Evolutionary conservation across 169 alveolate species (phyloP).

Genomic region (Pseudocohnilembus persalinus): DNA sequence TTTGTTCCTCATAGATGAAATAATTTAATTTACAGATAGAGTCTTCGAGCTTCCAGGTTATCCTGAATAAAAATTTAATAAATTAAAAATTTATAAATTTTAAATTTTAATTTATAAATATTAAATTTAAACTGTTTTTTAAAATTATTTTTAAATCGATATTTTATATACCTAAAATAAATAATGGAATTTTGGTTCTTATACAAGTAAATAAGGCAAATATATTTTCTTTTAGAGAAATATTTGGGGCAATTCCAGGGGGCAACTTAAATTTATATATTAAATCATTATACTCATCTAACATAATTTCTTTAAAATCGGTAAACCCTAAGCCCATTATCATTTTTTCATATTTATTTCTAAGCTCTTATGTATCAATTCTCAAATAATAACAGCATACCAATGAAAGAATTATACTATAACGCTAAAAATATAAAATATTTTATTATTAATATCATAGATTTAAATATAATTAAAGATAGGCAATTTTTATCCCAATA

Average conservation of each 20-base stretch:
- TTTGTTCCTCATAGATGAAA: constrained; percentile 21
- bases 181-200: constrained; percentile 40
- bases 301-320: neutral
- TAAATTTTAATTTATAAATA: too few relatives aligned
- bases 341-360: neutral
- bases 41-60: constrained; percentile 53
- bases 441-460: too few relatives aligned
- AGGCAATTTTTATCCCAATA: too few relatives aligned
- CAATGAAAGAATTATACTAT: neutral
- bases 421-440: neutral
- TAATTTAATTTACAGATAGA: constrained; percentile 23
- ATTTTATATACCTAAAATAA: constrained; percentile 33
- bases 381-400: neutral
- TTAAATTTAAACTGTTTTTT: too few relatives aligned
- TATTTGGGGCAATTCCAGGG: constrained; percentile 1
- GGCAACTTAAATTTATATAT: neutral
- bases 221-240: constrained; percentile 39
- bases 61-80: neutral
- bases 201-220: constrained; percentile 35
- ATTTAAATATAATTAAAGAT: too few relatives aligned
- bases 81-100: too few relatives aligned
- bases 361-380: neutral
- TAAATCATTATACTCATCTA: neutral
- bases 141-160: too few relatives aligned
- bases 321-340: neutral